A percentile compares a stretch with the other conserved stretches of the same genome.
phyloP scores from a whole-genome alignment of 1,284 basidiomycete species.

The Apiotrichum gracile region DNA sequence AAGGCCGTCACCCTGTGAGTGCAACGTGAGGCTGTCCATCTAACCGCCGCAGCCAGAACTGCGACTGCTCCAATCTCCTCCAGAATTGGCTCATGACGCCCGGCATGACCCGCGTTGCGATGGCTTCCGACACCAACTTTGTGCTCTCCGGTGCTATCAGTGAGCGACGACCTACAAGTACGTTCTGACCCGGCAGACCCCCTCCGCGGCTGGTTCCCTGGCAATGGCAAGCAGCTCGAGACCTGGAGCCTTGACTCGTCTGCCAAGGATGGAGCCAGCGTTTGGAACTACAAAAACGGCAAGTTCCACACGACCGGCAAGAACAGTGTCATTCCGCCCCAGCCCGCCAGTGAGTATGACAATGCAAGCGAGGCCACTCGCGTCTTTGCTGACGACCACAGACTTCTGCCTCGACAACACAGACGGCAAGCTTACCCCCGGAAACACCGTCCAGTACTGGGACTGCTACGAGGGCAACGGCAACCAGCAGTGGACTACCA shows the following conservation, averaged over 20 bases:
- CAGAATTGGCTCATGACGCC: not conserved
- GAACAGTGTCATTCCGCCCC: not conserved
- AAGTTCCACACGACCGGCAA: not conserved
- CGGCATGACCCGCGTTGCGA: constrained; percentile 1
- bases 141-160: not conserved
- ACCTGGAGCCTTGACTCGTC: not conserved
- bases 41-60: constrained; percentile 7
- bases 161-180: not conserved
- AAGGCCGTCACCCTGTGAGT: constrained; percentile 9
- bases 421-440: not conserved
- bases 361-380: too few species aligned
- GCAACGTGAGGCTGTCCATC: not conserved
- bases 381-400: not conserved
- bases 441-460: not conserved
- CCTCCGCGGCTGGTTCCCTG: not conserved
- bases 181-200: not conserved
- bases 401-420: not conserved
- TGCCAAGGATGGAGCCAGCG: not conserved
- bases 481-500: not conserved
- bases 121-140: not conserved
- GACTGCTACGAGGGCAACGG: not conserved
- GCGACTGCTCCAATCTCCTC: not conserved
- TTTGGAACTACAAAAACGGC: not conserved
- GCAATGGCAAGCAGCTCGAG: not conserved
- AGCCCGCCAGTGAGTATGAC: not conserved